These are phyloP conservation scores for Coemansia sp. DNA, from an alignment of 192 early-diverging fungal genomes.

Conservation along the genomic window DNA sequence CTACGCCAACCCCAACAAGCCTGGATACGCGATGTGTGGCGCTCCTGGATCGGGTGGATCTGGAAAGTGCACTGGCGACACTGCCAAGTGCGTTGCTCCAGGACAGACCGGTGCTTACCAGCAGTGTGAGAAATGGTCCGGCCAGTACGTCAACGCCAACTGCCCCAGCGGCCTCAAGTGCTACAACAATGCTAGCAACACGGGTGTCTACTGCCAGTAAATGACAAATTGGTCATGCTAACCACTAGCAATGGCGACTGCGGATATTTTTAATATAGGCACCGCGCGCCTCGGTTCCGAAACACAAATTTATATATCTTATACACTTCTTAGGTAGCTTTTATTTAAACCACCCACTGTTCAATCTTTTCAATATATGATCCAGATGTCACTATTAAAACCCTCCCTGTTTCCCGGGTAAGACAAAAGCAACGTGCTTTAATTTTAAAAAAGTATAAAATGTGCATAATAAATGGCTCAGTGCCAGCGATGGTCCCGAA, in stretches of 20 bases:
- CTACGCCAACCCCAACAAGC: constrained; percentile 53
- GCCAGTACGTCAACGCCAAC: constrained; percentile 36
- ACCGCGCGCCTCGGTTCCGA: constrained; percentile 1
- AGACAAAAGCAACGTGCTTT: neutral
- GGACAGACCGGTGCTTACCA: constrained; percentile 37
- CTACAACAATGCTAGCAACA: constrained; percentile 44
- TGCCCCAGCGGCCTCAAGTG: constrained; percentile 43
- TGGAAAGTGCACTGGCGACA: constrained; percentile 43
- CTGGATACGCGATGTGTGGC: constrained; percentile 43
- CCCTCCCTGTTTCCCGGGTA: neutral
- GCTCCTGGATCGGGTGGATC: constrained; percentile 43
- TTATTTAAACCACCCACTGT: neutral
- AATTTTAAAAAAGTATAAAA: neutral
- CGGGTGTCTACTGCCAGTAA: constrained; percentile 44
- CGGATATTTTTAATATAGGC: neutral
- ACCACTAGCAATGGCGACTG: neutral
- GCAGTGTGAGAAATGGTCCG: constrained; percentile 47
- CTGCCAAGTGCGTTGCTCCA: constrained; percentile 35
- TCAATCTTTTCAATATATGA: constrained; percentile 1
- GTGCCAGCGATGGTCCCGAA: neutral
- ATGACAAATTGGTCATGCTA: neutral
- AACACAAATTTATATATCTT: neutral
- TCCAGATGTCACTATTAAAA: neutral
- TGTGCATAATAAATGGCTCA: neutral
- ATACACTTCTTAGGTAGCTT: neutral